Evolutionary conservation across 2,329 filamentous ascomycete species (phyloP), one percentile per base, ranked within the genome.

Genomic region (Dothistroma septosporum): DNA sequence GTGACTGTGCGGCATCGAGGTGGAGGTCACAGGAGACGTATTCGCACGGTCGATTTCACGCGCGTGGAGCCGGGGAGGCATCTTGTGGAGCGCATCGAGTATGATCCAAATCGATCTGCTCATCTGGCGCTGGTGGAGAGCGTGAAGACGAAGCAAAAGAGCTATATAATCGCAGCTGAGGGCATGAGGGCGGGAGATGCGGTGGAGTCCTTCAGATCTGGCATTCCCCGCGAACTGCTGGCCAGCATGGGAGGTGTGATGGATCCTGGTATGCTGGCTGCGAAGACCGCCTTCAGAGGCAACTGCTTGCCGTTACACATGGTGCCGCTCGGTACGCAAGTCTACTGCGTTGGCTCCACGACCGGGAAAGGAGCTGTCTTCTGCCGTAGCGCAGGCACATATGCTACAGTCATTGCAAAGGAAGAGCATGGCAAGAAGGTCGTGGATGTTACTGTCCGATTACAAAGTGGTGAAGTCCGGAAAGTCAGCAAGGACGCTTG

Each of bases 261-360:
- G 55, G 94, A 99, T 82, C 92, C 93, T 11, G 95, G 95, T 88
- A 91, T 99, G 75, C 79, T 99, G 64, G 94, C 95, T 8, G 90
- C 94, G 32, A 94, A 91, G 79, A 99, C 95, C 24, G 92, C 92
- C 0, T 92, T 92, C 80, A 85, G 91, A 71, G 94, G 94, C 58
- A 99, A 99, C 76, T 99, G 94, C 74, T 78, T 99, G 68, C 94
- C 94, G 14, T 81, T 99, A 74, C 90, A 96, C 77, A 94, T 99
- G 87, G 90, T 99, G 62, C 95, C 94, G 1, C 84, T 97, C 44
- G 93, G 94, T n/a, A 96, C 92, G 2, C 85, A 91, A 47, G 86
- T 99, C 55, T 97, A 89, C 81, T 94, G 93, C 67, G 87, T 99
- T 35, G 93, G 93, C 12, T 90, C 84, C 54, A 79, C 88, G 28